Evolutionary conservation across 768 basidiomycete species (phyloP), one percentile per base, ranked within the genome.

Genomic region (Pleurotus tuoliensis): DNA sequence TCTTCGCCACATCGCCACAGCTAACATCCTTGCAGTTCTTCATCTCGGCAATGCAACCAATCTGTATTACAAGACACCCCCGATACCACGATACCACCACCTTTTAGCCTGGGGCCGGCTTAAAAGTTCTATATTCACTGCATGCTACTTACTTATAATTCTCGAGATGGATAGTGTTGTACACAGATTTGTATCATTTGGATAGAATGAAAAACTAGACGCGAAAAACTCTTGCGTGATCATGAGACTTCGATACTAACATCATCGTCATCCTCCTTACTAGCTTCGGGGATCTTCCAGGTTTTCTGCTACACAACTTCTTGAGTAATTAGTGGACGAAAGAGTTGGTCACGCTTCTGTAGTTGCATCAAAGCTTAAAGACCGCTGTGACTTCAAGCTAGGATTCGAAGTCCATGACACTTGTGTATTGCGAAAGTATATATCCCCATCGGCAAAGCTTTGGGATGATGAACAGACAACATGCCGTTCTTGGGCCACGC

Each of bases 11-110:
- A 44, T 24, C n/a, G 8, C 38, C 40, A 12, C 41, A 44, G 41
- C 51, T 41, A 11, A 20, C 37, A 0, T 39, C 24, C 37, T 39
- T 52, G 18, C 24, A 52, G 51, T 52, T 52, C 51, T 52, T 41
- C 51, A 37, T 37, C 39, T 25, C 34, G 16, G 15, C 15, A 52
- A 16, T 52, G 51, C 40, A 52, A 40, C 51, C 37, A 20, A 40
- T 52, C 51, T 52, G 51, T 52, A 52, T 40, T 52, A 40, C 51
- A 52, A 52, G 51, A 40, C 51, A 41, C 51, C 24, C 46, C 46
- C 37, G 22, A 52, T 52, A 52, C 51, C 51, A 20, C 37, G 51
- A 52, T 52, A 52, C 51, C 51, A 52, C 39, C 38, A 52, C 39
- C 51, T 52, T 41, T 52, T 40, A 18, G 51, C 51, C 51, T 50